These are phyloP conservation scores for Aspergillus sp. DNA, from an alignment of 2,329 filamentous ascomycete genomes.

Conservation along the genomic window DNA sequence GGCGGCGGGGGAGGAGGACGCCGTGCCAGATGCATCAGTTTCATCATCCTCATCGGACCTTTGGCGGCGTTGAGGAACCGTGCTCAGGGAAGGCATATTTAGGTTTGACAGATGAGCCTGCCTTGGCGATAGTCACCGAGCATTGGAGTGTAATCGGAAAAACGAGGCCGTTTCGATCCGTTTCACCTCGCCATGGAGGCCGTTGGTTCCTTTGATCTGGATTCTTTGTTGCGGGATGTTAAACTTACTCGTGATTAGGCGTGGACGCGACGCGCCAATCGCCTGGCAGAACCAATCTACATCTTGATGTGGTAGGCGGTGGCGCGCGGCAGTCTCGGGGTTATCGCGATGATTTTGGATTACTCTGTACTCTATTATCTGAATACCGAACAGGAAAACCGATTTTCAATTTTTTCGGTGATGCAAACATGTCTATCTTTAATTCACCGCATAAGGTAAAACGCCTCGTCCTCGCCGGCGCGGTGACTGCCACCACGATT, in stretches of 20 bases:
- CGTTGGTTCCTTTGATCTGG: not conserved
- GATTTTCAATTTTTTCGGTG: conserved; percentile 1
- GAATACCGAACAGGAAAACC: not conserved
- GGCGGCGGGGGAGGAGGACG: conserved; percentile 8
- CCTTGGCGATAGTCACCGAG: not conserved
- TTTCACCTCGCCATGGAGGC: not conserved
- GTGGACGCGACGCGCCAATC: conserved; percentile 28
- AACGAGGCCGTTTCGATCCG: not conserved
- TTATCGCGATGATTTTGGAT: not conserved
- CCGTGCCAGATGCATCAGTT: not conserved
- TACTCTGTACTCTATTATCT: not conserved
- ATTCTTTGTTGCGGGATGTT: conserved; percentile 10
- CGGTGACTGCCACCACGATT: conserved; percentile 57
- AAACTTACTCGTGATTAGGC: conserved; percentile 5
- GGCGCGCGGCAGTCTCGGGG: conserved; percentile 8
- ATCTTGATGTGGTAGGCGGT: conserved; percentile 26
- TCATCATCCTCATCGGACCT: conserved; percentile 29
- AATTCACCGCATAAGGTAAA: conserved; percentile 41
- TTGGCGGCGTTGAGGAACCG: conserved; percentile 30
- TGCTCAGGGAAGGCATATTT: conserved; percentile 29
- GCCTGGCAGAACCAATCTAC: conserved; percentile 20
- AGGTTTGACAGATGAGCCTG: conserved; percentile 10
- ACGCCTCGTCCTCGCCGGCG: conserved; percentile 54
- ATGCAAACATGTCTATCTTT: conserved; percentile 20
- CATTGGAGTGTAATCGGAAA: not conserved